A percentile compares a stretch with the other conserved stretches of the same genome.
Evolutionary conservation across 2,329 filamentous ascomycete species (phyloP).

Genomic region (Cytospora piceicola): DNA sequence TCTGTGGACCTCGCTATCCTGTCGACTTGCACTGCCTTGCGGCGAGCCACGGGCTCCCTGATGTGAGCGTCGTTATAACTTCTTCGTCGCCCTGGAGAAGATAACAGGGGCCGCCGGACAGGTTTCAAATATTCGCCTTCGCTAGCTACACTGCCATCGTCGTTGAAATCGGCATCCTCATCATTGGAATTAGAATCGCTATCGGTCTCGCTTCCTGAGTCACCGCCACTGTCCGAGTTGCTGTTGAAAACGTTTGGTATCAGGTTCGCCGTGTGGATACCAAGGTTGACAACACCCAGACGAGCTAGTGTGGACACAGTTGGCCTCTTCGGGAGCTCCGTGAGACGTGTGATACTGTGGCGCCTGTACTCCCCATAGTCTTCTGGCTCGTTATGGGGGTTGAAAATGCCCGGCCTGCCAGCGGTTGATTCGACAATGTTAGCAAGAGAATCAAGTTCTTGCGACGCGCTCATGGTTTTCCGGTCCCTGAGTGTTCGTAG

Average conservation of each 20-base stretch:
- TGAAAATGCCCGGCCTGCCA: conserved; percentile 48
- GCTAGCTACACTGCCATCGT: conserved; percentile 45
- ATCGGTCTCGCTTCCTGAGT: conserved; percentile 35
- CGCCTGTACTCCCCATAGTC: conserved; percentile 40
- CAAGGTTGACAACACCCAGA: conserved; percentile 65
- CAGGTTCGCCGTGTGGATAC: conserved; percentile 76
- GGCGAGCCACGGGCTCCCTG: conserved; percentile 14
- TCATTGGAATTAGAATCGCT: conserved; percentile 34
- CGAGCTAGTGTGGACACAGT: conserved; percentile 55
- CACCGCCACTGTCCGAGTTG: conserved; percentile 32
- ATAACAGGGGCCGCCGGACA: conserved; percentile 36
- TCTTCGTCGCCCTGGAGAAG: conserved; percentile 39
- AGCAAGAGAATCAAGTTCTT: conserved; percentile 49
- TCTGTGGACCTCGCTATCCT: conserved; percentile 18
- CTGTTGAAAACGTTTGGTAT: conserved; percentile 62
- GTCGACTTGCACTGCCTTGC: conserved; percentile 25
- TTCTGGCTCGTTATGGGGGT: conserved; percentile 43
- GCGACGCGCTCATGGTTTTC: conserved; percentile 44
- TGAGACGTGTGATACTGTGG: conserved; percentile 61
- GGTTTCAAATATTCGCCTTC: conserved; percentile 46
- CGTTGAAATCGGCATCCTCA: conserved; percentile 42
- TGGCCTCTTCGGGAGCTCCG: conserved; percentile 64
- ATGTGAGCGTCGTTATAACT: conserved; percentile 45
- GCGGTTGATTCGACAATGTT: conserved; percentile 50
- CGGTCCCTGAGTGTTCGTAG: conserved; percentile 60